Percentiles rank a stretch among this genome's conserved stretches.
Evolutionary conservation across 306 rosid species (phyloP).

Genomic region (Rubus idaeus): DNA sequence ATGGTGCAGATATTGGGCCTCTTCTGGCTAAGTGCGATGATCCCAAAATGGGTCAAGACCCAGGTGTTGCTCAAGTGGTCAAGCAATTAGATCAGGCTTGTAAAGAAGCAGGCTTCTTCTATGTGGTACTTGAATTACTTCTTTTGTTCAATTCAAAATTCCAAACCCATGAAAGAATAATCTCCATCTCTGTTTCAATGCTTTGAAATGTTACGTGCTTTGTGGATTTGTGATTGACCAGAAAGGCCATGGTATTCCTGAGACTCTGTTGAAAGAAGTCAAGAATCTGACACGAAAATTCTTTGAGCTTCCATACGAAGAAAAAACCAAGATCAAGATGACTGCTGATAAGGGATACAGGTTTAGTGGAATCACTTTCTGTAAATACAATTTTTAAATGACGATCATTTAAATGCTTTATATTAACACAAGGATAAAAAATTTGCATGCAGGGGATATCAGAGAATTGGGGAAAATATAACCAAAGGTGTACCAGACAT

Average conservation of each 20-base stretch:
- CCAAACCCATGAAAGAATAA: background rate
- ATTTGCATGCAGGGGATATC: conserved; percentile 71
- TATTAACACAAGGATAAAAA: conserved; percentile 16
- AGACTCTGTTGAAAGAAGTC: conserved; percentile 58
- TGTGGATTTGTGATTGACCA: conserved; percentile 29
- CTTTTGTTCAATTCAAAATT: background rate
- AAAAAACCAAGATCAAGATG: conserved; percentile 73
- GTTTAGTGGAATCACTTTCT: conserved; percentile 32
- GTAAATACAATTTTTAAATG: conserved; percentile 7
- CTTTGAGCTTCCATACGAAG: conserved; percentile 77
- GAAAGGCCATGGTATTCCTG: conserved; percentile 85
- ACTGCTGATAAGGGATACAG: conserved; percentile 65
- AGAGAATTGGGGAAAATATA: conserved; percentile 74
- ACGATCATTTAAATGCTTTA: conserved; percentile 8
- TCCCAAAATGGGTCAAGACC: conserved; percentile 64
- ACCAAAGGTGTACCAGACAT: conserved; percentile 81
- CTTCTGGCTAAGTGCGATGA: conserved; percentile 68
- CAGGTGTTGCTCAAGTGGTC: conserved; percentile 59
- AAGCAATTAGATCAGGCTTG: conserved; percentile 81
- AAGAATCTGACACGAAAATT: conserved; percentile 52
- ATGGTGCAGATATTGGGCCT: conserved; percentile 60
- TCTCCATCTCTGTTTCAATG: background rate
- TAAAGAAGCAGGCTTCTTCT: conserved; percentile 85
- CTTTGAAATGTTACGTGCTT: background rate
- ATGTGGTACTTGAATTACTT: conserved; percentile 56